Evolutionary conservation across 148 eudicot genomes (phyloP).

Genomic region (Linanthus parryae): DNA sequence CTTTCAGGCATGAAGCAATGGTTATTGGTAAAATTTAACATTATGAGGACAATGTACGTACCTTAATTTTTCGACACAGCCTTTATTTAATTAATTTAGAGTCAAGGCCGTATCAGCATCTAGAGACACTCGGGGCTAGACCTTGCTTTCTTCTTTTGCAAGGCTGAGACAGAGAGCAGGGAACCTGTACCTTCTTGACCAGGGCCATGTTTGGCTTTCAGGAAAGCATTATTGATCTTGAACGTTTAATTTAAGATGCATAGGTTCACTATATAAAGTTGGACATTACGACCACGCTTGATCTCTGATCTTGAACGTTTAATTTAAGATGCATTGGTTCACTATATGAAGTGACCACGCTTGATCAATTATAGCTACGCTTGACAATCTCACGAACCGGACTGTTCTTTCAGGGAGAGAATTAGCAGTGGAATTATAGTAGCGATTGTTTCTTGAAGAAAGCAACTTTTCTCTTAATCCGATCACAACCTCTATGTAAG

Average conservation of each 20-base stretch:
- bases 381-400: slow-evolving; percentile 87
- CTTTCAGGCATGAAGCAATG: too few species aligned
- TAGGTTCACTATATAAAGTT: background rate
- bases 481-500: too few species aligned
- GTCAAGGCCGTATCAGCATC: slow-evolving; percentile 82
- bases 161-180: slow-evolving; percentile 63
- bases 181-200: slow-evolving; percentile 84
- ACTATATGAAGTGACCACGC: background rate
- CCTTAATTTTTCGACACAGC: too few species aligned
- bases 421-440: too few species aligned
- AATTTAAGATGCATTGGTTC: background rate
- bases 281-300: background rate
- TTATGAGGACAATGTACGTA: too few species aligned
- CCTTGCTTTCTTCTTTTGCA: slow-evolving; percentile 73
- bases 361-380: slow-evolving; percentile 35
- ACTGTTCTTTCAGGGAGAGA: too few species aligned
- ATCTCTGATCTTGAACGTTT: slow-evolving; percentile 5
- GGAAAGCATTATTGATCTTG: slow-evolving; percentile 33
- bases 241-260: background rate
- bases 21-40: too few species aligned
- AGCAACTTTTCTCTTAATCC: too few species aligned
- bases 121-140: slow-evolving; percentile 50
- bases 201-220: slow-evolving; percentile 98
- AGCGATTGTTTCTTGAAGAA: too few species aligned
- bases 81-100: slow-evolving; percentile 27